A percentile compares a stretch with the other conserved stretches of the same genome.
These are phyloP conservation scores for Ceratobasidium sp. DNA, from an alignment of 1,284 basidiomycete genomes.

Conservation along the genomic window DNA sequence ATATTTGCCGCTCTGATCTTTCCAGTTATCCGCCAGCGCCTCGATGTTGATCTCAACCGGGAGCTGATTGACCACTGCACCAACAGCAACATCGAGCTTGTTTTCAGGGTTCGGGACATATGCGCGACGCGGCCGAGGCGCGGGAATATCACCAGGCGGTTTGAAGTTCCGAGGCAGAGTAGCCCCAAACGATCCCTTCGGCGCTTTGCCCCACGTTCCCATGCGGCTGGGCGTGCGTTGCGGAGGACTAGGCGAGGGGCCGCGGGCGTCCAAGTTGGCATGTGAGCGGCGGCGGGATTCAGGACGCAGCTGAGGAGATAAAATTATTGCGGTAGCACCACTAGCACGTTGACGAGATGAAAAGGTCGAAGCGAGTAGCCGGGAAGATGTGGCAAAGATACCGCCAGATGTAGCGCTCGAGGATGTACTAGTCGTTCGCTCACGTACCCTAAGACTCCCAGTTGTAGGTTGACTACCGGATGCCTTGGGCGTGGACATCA, in stretches of 20 bases:
- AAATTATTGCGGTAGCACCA: slow-evolving; percentile 67
- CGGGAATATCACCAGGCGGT: not conserved
- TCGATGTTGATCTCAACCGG: slow-evolving; percentile 88
- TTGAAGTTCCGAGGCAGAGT: slow-evolving; percentile 40
- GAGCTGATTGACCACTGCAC: slow-evolving; percentile 89
- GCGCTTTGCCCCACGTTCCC: slow-evolving; percentile 35
- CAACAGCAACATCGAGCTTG: slow-evolving; percentile 92
- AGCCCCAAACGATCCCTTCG: slow-evolving; percentile 28
- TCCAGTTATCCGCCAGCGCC: slow-evolving; percentile 86
- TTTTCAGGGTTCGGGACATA: slow-evolving; percentile 90
- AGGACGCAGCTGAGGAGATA: slow-evolving; percentile 33
- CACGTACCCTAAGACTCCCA: slow-evolving; percentile 19
- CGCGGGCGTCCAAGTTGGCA: slow-evolving; percentile 48
- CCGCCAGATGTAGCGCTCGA: slow-evolving; percentile 46
- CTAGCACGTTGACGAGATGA: slow-evolving; percentile 83
- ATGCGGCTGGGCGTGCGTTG: slow-evolving; percentile 56
- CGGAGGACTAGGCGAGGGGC: slow-evolving; percentile 57
- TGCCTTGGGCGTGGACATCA: slow-evolving; percentile 32
- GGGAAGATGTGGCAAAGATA: slow-evolving; percentile 50
- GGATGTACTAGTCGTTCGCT: slow-evolving; percentile 50
- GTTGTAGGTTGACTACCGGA: not conserved
- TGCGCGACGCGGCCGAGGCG: slow-evolving; percentile 62
- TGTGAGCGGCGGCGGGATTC: slow-evolving; percentile 46
- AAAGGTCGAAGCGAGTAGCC: slow-evolving; percentile 74
- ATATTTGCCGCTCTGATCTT: slow-evolving; percentile 92